These are phyloP conservation scores for Solanum appendiculatum DNA, from an alignment of 257 asterid genomes.

Conservation along the genomic window DNA sequence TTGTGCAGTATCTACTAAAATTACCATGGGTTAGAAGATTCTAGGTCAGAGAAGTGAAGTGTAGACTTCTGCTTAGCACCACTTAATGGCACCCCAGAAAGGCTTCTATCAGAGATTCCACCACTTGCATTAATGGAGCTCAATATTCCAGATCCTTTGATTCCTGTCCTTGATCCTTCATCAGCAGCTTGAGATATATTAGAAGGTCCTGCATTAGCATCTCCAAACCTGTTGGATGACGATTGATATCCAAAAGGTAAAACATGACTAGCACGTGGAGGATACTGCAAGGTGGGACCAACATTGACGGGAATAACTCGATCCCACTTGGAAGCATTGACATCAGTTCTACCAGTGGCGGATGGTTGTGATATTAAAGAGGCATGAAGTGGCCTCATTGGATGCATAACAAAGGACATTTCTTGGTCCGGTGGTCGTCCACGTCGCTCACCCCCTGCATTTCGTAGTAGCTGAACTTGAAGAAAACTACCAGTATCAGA, in stretches of 20 bases:
- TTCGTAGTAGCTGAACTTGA: slow-evolving; percentile 64
- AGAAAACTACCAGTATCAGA: slow-evolving; percentile 29
- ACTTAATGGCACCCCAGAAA: slow-evolving; percentile 55
- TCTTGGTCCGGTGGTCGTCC: slow-evolving; percentile 52
- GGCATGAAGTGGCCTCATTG: slow-evolving; percentile 43
- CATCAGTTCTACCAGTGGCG: slow-evolving; percentile 39
- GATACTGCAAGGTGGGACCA: slow-evolving; percentile 45
- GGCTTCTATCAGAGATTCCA: slow-evolving; percentile 42
- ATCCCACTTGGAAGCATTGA: slow-evolving; percentile 46
- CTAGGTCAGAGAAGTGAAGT: slow-evolving; percentile 48
- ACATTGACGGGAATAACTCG: slow-evolving; percentile 34
- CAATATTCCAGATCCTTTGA: slow-evolving; percentile 70
- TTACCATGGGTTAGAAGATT: slow-evolving; percentile 59
- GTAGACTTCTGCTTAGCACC: slow-evolving; percentile 46
- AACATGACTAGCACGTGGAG: slow-evolving; percentile 59
- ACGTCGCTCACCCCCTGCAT: slow-evolving; percentile 53
- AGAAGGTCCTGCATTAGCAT: slow-evolving; percentile 47
- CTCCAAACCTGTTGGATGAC: slow-evolving; percentile 52
- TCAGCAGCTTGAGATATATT: slow-evolving; percentile 75
- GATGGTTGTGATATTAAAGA: slow-evolving; percentile 46
- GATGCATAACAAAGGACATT: slow-evolving; percentile 40
- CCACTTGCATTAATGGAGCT: slow-evolving; percentile 47
- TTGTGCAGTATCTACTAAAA: neutral
- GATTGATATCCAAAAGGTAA: slow-evolving; percentile 51
- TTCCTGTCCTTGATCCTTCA: slow-evolving; percentile 96